A percentile compares a stretch with the other conserved stretches of the same genome.
phyloP scores from a whole-genome alignment of 257 asterid species.

The Petunia secreta region DNA sequence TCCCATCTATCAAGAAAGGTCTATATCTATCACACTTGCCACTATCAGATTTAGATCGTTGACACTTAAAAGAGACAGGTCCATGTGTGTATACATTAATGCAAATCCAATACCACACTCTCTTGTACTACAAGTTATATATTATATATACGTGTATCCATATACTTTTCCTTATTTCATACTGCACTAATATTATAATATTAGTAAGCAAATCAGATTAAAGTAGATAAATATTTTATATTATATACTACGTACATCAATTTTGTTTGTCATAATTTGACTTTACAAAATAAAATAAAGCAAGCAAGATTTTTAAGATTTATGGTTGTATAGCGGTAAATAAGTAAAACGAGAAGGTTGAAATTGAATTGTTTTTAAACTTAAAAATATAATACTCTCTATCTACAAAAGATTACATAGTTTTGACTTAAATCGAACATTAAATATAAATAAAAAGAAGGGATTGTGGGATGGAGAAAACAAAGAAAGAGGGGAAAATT shows the following conservation, averaged over 20 bases:
- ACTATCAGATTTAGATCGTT: slow-evolving; percentile 21
- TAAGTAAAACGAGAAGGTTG: no score
- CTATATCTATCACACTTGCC: background rate
- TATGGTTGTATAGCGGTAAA: no score
- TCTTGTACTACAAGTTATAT: background rate
- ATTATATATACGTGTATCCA: background rate
- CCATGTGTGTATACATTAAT: background rate
- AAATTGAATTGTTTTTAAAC: no score
- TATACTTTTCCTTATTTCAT: background rate
- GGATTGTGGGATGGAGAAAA: slow-evolving; percentile 13
- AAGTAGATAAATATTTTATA: background rate
- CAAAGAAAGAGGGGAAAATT: background rate
- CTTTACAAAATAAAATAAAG: no score
- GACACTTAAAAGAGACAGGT: background rate
- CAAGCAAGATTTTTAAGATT: no score
- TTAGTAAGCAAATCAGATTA: background rate
- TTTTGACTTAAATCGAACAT: no score
- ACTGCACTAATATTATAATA: background rate
- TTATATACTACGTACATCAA: no score
- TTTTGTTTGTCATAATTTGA: no score
- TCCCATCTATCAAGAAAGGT: slow-evolving; percentile 5
- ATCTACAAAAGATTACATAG: no score
- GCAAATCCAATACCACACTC: background rate
- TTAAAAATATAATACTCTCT: no score
- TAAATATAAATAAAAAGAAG: background rate